Evolutionary conservation across 176 grass and related monocot species (phyloP).

Genomic region (Paspalum vaginatum): DNA sequence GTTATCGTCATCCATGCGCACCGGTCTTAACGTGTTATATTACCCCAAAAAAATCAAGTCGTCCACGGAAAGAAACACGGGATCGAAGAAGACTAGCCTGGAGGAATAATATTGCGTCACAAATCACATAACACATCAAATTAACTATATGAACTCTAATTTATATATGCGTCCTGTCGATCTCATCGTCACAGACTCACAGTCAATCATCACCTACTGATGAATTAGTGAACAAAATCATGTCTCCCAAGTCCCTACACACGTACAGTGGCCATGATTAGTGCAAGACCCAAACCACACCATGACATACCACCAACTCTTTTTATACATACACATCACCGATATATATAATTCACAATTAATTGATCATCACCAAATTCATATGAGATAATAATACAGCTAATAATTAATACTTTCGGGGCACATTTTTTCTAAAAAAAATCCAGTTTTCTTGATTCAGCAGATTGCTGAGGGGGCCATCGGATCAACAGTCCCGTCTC

Average conservation of each 20-base stretch:
- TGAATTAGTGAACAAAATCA: conserved; percentile 25
- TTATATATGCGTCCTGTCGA: background rate
- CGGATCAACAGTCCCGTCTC: conserved; percentile 43
- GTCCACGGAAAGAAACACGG: too few species aligned
- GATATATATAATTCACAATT: conserved; percentile 7
- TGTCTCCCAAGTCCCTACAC: background rate
- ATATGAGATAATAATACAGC: conserved; percentile 34
- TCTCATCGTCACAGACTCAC: background rate
- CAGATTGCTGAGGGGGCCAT: conserved; percentile 24
- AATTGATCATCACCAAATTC: background rate
- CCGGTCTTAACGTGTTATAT: background rate
- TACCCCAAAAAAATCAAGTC: background rate
- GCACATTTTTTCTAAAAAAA: background rate
- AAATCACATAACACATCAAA: background rate
- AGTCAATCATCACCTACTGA: conserved; percentile 34
- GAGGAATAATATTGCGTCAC: conserved; percentile 8
- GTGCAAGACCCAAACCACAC: background rate
- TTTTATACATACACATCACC: too few species aligned
- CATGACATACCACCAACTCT: conserved; percentile 38
- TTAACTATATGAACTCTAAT: background rate
- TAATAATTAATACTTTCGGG: too few species aligned
- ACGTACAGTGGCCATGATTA: background rate
- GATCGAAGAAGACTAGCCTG: background rate
- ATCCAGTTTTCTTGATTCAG: background rate
- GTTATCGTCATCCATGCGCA: background rate